Base-by-base conservation (phyloP, 306 rosid genomes). In the Rosa multiflora region DNA sequence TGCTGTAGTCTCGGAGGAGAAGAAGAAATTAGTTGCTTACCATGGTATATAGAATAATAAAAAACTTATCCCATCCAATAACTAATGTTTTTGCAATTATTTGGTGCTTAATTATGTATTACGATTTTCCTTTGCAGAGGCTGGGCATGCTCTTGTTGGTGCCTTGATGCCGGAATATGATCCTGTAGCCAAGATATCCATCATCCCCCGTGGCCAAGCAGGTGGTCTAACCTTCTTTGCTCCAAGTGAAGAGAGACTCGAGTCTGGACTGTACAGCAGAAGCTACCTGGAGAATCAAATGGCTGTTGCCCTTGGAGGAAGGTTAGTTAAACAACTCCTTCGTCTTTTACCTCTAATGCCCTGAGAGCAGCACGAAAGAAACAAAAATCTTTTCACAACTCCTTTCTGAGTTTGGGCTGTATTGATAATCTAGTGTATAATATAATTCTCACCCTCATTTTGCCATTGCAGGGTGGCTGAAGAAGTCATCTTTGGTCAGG, bases 231-330 rank as follows among this genome's bases (percentile, higher is more conserved):
- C 92, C 74, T 89, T 89, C 74, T 89, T 89, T 40, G 89, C 92
- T 55, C 92, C 90, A 51, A 89, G 92, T 70, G 92, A 89, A 79
- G 92, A 89, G 87, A 85, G 92, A 84, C 92, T 89, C 0, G 92
- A 89, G 80, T 89, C 90, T 70, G 92, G 92, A 58, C 74, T 95
- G 77, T 95, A 95, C 88, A 95, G 99, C 74, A 90, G 99, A 91
- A 95, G 99, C 89, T 95, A 95, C 97, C 82, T 95, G 83, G 99
- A 95, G 85, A 95, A 95, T 83, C 99, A 95, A 83, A 95, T 95
- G 99, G 99, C 98, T 56, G 99, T 95, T 82, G 99, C 99, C 63
- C 93, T 95, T 5, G 92, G 92, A 52, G 92, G 92, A 81, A 87
- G 92, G 92, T 89, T 58, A 26, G 78, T 56, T 62, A 18, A 10